Base-by-base conservation (phyloP, 1,284 basidiomycete genomes). In the Waitea zeae region DNA sequence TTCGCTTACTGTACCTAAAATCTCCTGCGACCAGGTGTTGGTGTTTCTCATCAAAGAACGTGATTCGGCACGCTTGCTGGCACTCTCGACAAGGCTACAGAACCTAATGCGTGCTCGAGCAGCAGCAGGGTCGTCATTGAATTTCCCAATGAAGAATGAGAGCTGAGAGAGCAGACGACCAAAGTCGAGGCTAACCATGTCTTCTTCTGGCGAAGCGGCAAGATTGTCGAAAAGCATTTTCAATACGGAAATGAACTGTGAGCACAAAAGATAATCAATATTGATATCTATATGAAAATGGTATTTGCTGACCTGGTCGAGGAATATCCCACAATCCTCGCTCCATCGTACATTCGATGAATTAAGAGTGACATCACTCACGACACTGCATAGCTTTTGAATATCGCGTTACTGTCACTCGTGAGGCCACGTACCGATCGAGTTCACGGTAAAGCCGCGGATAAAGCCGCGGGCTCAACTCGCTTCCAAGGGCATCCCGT, bases 401-500 rank as follows among this genome's bases (percentile, higher is more conserved):
- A n/a, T n/a, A n/a, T n/a, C n/a, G n/a, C n/a, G n/a, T n/a, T n/a
- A n/a, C n/a, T n/a, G n/a, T n/a, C n/a, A n/a, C n/a, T n/a, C n/a
- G n/a, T 7, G n/a, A 26, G 7, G 22, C 22, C n/a, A 53, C 77
- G 45, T 50, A 87, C 82, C 70, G 69, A 34, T 82, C 75, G 37
- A 92, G 59, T 41, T 79, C 70, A 40, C 64, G 70, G 36, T 88
- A 61, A 17, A 90, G 56, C 39, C 64, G 63, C 12, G 65, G 58
- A 42, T 80, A 79, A 29, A 86, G 54, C 30, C 67, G 62, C 14
- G 75, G 73, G 41, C 74, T 78, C 18, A 89, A 56, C 47, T 92
- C 87, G 5, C 63, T 61, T 3, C 87, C 84, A 5, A 92, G 53
- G 0, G 86, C 83, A 40, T 87, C 83, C 46, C 75, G 70, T 3